Evolutionary conservation across 176 grass and related monocot genomes (phyloP), one percentile per base, ranked within the genome.

Genomic region (Rhipidocladum racemiflorum): DNA sequence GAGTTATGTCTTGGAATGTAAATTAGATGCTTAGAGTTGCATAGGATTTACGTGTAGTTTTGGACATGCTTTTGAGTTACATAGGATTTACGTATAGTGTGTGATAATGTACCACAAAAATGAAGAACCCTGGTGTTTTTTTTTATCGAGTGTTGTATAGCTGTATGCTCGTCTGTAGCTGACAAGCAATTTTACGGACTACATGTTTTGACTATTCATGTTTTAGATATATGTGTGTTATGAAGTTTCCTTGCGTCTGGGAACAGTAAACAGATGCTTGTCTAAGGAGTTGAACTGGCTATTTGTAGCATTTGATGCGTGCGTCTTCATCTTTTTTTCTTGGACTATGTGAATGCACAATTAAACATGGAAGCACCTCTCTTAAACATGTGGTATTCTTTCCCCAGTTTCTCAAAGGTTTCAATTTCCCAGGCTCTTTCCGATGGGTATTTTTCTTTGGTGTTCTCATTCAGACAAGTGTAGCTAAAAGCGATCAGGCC

Each of bases 11-110:
- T 34, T 34, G 32, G 32, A 34, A 34, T 34, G 32, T 76, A 45
- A 29, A 77, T 55, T 69, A 77, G 43, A 62, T 61, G 51, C 38
- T 85, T 61, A 61, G 55, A 77, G 39, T 30, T 39, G 38, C 54
- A 28, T 70, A 62, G n/a, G 39, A 29, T 78, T 51, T 40, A 51
- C 36, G 65, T 61, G 12, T 85, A 79, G 67, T 24, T 79, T 25
- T 21, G 21, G 39, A 25, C 50, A 21, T 45, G 55, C 61, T 73
- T 32, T n/a, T n/a, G 55, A 77, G 39, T 30, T 39, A 48, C 54
- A 28, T 70, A 62, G n/a, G 39, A 29, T 78, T 51, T 40, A 51
- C 36, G 65, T 61, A 18, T 85, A 79, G 67, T 24, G 71, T 34
- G 21, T 70, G 64, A 62, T 60, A 36, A 18, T 70, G 18, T 70